Percentiles rank a stretch among this genome's conserved stretches.
Evolutionary conservation across 306 rosid species (phyloP).

Genomic region (Prunus mume): DNA sequence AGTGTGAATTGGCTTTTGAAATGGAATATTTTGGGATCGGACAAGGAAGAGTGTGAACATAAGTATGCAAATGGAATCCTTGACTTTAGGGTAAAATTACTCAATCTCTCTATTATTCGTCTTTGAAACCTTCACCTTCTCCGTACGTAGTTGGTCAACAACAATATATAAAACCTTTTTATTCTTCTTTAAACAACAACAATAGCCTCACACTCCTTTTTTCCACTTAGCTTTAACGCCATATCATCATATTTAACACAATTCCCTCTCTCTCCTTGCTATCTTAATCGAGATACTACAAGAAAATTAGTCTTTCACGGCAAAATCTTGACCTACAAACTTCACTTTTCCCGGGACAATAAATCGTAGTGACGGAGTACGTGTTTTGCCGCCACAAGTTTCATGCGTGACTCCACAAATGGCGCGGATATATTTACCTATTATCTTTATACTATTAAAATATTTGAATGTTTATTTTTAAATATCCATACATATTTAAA

Average conservation of each 20-base stretch:
- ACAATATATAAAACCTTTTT: background rate
- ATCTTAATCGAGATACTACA: no score
- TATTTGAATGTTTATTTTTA: no score
- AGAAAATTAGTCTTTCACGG: no score
- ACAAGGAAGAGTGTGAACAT: slow-evolving; percentile 29
- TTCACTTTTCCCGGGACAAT: no score
- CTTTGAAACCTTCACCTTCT: background rate
- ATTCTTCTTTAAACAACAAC: background rate
- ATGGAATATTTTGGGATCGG: slow-evolving; percentile 28
- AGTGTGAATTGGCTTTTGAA: slow-evolving; percentile 25
- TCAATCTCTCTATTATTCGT: background rate
- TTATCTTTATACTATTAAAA: no score
- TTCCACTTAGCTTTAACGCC: background rate
- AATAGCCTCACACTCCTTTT: background rate
- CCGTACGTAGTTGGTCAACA: background rate
- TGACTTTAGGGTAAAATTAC: slow-evolving; percentile 13
- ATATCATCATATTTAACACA: background rate
- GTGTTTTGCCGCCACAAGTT: no score
- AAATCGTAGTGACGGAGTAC: no score
- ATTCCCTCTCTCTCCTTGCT: background rate
- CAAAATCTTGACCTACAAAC: no score
- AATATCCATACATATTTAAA: no score
- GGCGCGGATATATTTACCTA: no score
- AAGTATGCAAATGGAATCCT: slow-evolving; percentile 38
- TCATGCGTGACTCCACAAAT: no score